Evolutionary conservation across 164 flowering plant genomes (phyloP).

Genomic region (Macadamia tetraphylla): DNA sequence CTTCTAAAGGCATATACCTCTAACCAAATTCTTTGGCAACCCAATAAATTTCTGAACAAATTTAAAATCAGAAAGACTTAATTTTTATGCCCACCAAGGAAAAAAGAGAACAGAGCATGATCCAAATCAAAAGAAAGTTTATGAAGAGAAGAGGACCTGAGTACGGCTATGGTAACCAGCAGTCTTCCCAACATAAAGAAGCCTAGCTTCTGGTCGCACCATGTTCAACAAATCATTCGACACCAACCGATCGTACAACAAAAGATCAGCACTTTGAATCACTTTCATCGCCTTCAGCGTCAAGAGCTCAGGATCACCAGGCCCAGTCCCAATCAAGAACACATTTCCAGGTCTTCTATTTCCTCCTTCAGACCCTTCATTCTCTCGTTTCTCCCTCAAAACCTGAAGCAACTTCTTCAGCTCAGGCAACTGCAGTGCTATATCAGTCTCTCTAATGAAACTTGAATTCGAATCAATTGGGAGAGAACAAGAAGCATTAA

Average conservation of each 20-base stretch:
- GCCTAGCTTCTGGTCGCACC: slow-evolving; percentile 63
- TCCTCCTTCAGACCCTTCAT: slow-evolving; percentile 7
- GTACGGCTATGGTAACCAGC: slow-evolving; percentile 97
- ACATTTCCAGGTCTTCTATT: slow-evolving; percentile 51
- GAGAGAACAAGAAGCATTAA: slow-evolving; percentile 19
- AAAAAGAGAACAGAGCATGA: background rate
- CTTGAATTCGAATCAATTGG: slow-evolving; percentile 24
- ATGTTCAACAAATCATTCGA: slow-evolving; percentile 78
- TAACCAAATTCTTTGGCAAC: background rate
- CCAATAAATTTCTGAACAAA: background rate
- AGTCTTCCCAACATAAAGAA: slow-evolving; percentile 94
- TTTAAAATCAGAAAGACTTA: background rate
- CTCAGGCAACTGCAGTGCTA: slow-evolving; percentile 81
- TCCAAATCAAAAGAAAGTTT: background rate
- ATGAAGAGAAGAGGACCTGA: slow-evolving; percentile 42
- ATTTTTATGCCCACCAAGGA: slow-evolving; percentile 1
- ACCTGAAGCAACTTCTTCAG: slow-evolving; percentile 61
- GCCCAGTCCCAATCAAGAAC: slow-evolving; percentile 96
- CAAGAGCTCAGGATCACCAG: slow-evolving; percentile 90
- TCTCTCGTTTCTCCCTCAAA: slow-evolving; percentile 33
- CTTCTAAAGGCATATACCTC: background rate
- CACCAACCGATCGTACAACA: slow-evolving; percentile 89
- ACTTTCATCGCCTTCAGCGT: slow-evolving; percentile 77
- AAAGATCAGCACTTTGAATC: slow-evolving; percentile 69
- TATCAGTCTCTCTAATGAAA: slow-evolving; percentile 45